Evolutionary conservation across 1,284 basidiomycete genomes (phyloP).

Genomic region (Papiliotrema terrestris): DNA sequence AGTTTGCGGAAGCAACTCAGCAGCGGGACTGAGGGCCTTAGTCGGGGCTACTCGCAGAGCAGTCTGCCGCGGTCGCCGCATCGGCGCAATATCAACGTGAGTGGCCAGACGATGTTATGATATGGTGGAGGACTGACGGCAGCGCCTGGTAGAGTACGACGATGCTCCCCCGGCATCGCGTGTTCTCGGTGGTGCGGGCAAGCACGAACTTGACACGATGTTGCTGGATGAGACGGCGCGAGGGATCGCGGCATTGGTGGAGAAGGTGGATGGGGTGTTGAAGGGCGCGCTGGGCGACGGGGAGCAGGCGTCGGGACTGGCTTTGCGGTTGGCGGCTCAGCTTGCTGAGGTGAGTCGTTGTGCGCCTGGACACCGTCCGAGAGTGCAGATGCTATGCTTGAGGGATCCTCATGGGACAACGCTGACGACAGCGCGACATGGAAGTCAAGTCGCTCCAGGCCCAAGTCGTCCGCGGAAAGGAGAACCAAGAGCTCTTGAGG

Average conservation of each 20-base stretch:
- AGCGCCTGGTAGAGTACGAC: conserved; percentile 28
- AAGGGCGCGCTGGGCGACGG: conserved; percentile 22
- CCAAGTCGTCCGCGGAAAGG: conserved; percentile 64
- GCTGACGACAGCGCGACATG: conserved; percentile 51
- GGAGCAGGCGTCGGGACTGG: conserved; percentile 17
- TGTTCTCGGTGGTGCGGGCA: conserved; percentile 3
- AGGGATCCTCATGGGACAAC: background rate
- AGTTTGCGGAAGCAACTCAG: conserved; percentile 22
- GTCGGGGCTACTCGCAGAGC: conserved; percentile 9
- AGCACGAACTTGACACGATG: conserved; percentile 25
- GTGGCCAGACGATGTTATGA: conserved; percentile 15
- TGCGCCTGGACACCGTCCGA: too few species aligned
- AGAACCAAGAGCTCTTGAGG: conserved; percentile 72
- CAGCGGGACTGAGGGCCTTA: conserved; percentile 11
- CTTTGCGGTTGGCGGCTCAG: conserved; percentile 6
- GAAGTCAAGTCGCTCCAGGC: conserved; percentile 61
- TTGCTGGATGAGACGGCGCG: conserved; percentile 28
- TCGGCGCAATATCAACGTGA: conserved; percentile 46
- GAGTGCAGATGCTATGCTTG: too few species aligned
- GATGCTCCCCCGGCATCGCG: conserved; percentile 7
- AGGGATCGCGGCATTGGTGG: conserved; percentile 23
- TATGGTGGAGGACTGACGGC: conserved; percentile 2
- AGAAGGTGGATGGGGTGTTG: conserved; percentile 34
- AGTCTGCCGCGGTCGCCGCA: conserved; percentile 48
- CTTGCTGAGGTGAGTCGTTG: conserved; percentile 16